Evolutionary conservation across 345 rosid species (phyloP), one percentile per base, ranked within the genome.

Genomic region (Boechera stricta): DNA sequence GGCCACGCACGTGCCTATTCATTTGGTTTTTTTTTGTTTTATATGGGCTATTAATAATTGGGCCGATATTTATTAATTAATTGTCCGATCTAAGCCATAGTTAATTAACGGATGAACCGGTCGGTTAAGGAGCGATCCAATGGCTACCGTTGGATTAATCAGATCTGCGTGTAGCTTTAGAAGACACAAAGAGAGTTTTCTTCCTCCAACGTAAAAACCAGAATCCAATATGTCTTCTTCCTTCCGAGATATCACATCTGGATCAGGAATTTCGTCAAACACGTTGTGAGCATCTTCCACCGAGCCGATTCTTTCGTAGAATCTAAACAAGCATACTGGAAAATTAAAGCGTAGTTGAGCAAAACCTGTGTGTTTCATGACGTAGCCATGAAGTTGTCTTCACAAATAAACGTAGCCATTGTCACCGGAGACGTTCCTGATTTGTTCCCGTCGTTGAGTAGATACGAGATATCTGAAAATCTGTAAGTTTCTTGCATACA

Each of bases 241-340:
- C 54, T 7, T 49, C 26, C 12, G 93, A 62, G 88, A 83, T 64
- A 89, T 81, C 31, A 84, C 83, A 80, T 64, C 81, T 76, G 86
- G 89, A 62, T 83, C 81, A 76, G 84, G 84, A 63, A 87, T 92
- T 86, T 92, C 90, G 73, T 59, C 91, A 72, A 89, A 87, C 89
- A 83, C 35, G 21, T 83, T 79, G 69, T 79, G 81, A 38, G 87
- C 90, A 41, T 73, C 78, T 26, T 7, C 29, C 44, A 82, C 16
- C 3, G 67, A 81, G 16, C 64, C 81, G 5, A 32, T 65, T 53
- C 51, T 73, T 33, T 76, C 54, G 24, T 85, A 77, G 29, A 83
- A 85, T 24, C 81, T 74, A 35, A 83, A 15, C 76, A 89, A 76
- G 71, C 83, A 81, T 48, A 52, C 81, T 79, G 74, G 88, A 85